Evolutionary conservation across 108 stramenopile genomes (phyloP).

Genomic region (Nitzschia sp.): DNA sequence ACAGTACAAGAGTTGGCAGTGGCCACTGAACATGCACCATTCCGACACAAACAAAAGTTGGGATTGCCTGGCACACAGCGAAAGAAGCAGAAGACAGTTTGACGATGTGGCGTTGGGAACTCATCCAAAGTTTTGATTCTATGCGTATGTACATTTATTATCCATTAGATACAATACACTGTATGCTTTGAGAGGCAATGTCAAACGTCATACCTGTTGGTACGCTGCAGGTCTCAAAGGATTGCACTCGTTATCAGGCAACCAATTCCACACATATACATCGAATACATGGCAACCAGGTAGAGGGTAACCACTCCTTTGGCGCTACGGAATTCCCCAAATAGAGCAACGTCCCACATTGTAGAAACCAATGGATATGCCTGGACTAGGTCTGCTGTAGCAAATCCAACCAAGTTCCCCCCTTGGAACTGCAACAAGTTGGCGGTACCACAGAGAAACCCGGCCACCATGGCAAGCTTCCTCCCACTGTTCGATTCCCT

Average conservation of each 20-base stretch:
- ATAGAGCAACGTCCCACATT: slow-evolving; percentile 45
- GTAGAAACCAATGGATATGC: slow-evolving; percentile 53
- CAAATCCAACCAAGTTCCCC: slow-evolving; percentile 44
- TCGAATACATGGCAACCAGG: slow-evolving; percentile 15
- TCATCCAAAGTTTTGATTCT: background rate
- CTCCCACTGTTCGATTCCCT: background rate
- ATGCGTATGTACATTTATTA: no score
- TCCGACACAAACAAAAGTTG: slow-evolving; percentile 64
- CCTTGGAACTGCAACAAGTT: slow-evolving; percentile 53
- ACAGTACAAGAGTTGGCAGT: slow-evolving; percentile 79
- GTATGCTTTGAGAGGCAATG: no score
- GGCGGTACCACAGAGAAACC: slow-evolving; percentile 43
- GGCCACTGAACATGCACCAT: slow-evolving; percentile 86
- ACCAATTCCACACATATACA: slow-evolving; percentile 20
- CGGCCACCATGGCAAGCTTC: slow-evolving; percentile 24
- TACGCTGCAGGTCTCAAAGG: background rate
- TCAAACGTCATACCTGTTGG: no score
- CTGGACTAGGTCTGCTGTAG: slow-evolving; percentile 51
- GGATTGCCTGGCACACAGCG: slow-evolving; percentile 58
- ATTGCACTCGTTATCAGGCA: slow-evolving; percentile 7
- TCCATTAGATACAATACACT: no score
- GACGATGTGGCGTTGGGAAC: background rate
- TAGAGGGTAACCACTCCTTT: background rate
- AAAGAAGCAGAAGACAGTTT: slow-evolving; percentile 32
- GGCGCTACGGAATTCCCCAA: slow-evolving; percentile 39